Conservation (phyloP, 225 moss, liverwort and hornwort species). For the Sphagnum tenellum region DNA sequence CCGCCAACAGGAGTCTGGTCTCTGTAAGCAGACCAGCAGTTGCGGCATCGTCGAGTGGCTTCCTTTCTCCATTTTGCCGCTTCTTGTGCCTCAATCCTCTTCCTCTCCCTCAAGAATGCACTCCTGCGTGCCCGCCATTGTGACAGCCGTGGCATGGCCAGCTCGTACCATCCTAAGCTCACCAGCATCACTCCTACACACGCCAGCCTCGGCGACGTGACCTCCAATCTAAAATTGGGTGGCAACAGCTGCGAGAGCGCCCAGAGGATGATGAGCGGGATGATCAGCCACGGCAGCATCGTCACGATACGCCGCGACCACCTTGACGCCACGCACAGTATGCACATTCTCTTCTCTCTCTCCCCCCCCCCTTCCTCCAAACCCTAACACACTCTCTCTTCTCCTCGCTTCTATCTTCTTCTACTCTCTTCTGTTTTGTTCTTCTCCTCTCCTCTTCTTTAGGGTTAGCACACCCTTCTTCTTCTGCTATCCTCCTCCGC, state of each 20-base stretch:
- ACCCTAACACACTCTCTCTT: no score
- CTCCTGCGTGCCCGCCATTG: constrained; percentile 62
- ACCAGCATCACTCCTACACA: constrained; percentile 74
- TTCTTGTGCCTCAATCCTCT: constrained; percentile 71
- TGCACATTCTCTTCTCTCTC: constrained; percentile 46
- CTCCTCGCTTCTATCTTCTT: no score
- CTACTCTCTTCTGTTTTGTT: no score
- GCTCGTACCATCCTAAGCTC: constrained; percentile 84
- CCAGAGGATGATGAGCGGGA: constrained; percentile 78
- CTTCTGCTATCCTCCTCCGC: no score
- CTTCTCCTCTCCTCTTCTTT: no score
- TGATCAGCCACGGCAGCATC: constrained; percentile 82
- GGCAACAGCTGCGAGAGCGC: constrained; percentile 75
- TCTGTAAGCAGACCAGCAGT: constrained; percentile 65
- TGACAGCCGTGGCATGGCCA: constrained; percentile 70
- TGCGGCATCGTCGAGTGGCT: constrained; percentile 73
- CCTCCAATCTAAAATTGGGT: constrained; percentile 72
- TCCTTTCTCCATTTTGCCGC: constrained; percentile 83
- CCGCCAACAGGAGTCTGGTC: constrained; percentile 74
- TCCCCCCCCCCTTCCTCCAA: no score
- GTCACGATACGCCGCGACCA: constrained; percentile 93
- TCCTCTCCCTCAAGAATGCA: constrained; percentile 49
- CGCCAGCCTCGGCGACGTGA: constrained; percentile 74
- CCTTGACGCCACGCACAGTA: constrained; percentile 85
- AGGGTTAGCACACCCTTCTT: no score